phyloP scores from a whole-genome alignment of 148 eudicot genomes.

The Arctostaphylos glauca region DNA sequence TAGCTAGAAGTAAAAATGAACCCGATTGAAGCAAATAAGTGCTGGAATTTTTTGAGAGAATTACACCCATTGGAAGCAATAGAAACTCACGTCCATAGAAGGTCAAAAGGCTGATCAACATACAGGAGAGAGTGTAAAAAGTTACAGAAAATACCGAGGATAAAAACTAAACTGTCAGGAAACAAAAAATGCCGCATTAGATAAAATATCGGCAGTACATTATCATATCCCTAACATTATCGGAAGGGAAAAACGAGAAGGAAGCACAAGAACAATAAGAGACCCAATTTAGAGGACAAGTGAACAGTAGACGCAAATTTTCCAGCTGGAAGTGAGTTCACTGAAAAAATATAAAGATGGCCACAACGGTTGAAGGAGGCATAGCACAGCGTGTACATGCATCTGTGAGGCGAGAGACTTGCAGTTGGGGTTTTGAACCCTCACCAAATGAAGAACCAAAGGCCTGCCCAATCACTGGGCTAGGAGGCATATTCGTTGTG shows the following conservation, averaged over 20 bases:
- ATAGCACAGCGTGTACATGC: background rate
- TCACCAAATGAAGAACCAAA: too few species aligned
- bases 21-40: background rate
- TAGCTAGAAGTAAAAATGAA: background rate
- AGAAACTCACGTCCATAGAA: background rate
- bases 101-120: background rate
- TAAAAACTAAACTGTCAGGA: background rate
- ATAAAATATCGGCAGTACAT: background rate
- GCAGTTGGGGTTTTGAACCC: too few species aligned
- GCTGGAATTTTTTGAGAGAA: background rate
- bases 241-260: background rate
- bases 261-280: background rate
- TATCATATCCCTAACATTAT: background rate
- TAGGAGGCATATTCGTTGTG: background rate
- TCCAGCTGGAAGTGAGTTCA: background rate
- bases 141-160: background rate
- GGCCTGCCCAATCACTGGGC: too few species aligned
- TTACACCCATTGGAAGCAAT: background rate
- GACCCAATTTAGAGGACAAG: background rate
- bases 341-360: background rate
- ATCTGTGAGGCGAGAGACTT: background rate
- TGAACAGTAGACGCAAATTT: background rate
- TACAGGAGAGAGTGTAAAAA: background rate
- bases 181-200: background rate
- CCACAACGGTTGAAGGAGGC: background rate